Evolutionary conservation across 306 rosid species (phyloP).

Genomic region (Cicer pinnatifidum): DNA sequence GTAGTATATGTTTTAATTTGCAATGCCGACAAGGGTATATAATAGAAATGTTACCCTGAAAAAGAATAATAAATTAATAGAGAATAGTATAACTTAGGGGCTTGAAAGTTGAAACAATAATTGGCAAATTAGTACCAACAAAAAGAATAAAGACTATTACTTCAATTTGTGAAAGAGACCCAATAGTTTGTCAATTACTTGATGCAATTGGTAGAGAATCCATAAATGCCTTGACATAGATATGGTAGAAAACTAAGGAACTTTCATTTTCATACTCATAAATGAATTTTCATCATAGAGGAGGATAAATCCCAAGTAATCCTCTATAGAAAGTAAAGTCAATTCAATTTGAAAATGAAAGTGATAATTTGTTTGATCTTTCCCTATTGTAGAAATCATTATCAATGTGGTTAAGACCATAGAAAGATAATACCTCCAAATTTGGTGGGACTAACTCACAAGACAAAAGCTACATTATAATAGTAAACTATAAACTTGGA

Average conservation of each 20-base stretch:
- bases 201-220: conserved; percentile 29
- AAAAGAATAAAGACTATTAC: conserved; percentile 27
- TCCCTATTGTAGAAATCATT: neutral
- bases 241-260: conserved; percentile 42
- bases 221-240: conserved; percentile 42
- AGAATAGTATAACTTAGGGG: neutral
- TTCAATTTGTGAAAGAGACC: conserved; percentile 46
- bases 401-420: conserved; percentile 30
- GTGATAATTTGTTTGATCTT: conserved; percentile 38
- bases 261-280: conserved; percentile 49
- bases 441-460: conserved; percentile 44
- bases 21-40: neutral
- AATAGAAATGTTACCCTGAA: neutral
- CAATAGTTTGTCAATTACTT: conserved; percentile 25
- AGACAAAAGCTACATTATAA: neutral
- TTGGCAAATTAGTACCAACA: neutral
- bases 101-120: conserved; percentile 20
- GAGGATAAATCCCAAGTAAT: conserved; percentile 39
- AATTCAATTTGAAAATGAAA: conserved; percentile 39
- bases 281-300: conserved; percentile 30
- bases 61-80: neutral
- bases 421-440: conserved; percentile 37
- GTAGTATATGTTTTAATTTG: neutral
- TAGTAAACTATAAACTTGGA: conserved; percentile 20
- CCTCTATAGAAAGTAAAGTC: conserved; percentile 48